Evolutionary conservation across 2,329 filamentous ascomycete species (phyloP), one percentile per base, ranked within the genome.

Genomic region (Hypomyces perniciosus): DNA sequence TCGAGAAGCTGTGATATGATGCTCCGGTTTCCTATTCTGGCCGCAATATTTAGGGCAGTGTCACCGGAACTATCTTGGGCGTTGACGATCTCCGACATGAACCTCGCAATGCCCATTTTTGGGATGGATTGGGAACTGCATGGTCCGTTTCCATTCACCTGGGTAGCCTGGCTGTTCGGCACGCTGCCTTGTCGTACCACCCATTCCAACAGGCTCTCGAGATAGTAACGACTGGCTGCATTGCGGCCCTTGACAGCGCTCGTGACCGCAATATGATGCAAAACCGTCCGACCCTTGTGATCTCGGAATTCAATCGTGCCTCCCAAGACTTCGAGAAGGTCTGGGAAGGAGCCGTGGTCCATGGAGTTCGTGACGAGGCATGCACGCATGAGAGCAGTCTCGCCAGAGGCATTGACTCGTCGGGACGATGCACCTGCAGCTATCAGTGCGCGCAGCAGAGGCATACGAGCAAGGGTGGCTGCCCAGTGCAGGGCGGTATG

Each of bases 1-100:
- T 99, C 93, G 8, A 97, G 77, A 31, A 99, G 76, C 65, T 99
- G 93, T n/a, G 90, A 92, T 52, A 97, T 95, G 60, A 99, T 96
- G 61, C 90, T 95, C 50, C 87, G 80, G 65, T 96, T 97, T 26
- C 90, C 90, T 58, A 96, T 95, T 54, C 93, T 80, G 2, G 93
- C 91, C 2, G 92, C 93, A 55, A 97, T 85, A 59, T 96, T 96
- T 20, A 99, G 75, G 0, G 93, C 93, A 0, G 93, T 99, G 63
- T 99, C 95, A 1, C 93, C 93, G 33, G 88, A 87, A 61, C 91
- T 90, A 68, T 99, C 93, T 61, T 92, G 88, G 0, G 91, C 86
- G 61, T 99, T 97, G 54, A 99, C 92, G 67, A 99, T 95, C 64
- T 97, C 91, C 44, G 87, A 89, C 81, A 99, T 95, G 70, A 99